phyloP scores from a whole-genome alignment of 768 basidiomycete species.

The Russula sp. region DNA sequence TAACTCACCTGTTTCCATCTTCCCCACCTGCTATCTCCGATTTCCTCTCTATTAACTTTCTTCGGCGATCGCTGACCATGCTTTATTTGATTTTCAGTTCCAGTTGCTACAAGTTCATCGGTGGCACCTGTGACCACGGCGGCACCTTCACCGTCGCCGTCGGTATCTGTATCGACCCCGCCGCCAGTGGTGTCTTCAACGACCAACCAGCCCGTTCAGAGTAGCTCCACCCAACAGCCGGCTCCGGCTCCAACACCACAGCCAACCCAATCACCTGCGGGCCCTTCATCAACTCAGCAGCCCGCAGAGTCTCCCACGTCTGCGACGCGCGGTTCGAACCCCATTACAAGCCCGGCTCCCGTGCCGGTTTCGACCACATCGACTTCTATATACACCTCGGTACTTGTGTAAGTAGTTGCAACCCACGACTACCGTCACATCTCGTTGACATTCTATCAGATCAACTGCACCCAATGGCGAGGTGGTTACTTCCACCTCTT shows the following conservation, averaged over 20 bases:
- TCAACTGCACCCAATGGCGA: slow-evolving; percentile 17
- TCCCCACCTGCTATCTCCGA: not conserved
- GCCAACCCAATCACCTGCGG: not conserved
- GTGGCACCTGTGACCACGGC: not conserved
- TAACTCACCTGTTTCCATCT: not conserved
- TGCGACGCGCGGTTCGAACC: not conserved
- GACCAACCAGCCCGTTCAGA: not conserved
- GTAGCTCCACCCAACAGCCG: not conserved
- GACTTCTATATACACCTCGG: slow-evolving; percentile 7
- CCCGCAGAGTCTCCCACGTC: not conserved
- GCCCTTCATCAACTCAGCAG: not conserved
- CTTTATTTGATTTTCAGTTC: not conserved
- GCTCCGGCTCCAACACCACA: not conserved
- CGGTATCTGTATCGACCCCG: not conserved
- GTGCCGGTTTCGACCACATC: not conserved
- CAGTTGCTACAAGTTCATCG: not conserved
- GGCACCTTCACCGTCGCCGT: not conserved
- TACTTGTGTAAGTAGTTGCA: not conserved
- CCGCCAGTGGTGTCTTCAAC: not conserved
- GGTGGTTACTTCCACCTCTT: slow-evolving; percentile 13
- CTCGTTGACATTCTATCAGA: slow-evolving; percentile 1
- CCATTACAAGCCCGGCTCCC: not conserved
- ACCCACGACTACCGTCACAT: not conserved
- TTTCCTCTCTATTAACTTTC: not conserved
- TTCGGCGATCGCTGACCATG: not conserved